Evolutionary conservation across 371 early-diverging fungal genomes (phyloP).

Genomic region (Mortierella sp.): DNA sequence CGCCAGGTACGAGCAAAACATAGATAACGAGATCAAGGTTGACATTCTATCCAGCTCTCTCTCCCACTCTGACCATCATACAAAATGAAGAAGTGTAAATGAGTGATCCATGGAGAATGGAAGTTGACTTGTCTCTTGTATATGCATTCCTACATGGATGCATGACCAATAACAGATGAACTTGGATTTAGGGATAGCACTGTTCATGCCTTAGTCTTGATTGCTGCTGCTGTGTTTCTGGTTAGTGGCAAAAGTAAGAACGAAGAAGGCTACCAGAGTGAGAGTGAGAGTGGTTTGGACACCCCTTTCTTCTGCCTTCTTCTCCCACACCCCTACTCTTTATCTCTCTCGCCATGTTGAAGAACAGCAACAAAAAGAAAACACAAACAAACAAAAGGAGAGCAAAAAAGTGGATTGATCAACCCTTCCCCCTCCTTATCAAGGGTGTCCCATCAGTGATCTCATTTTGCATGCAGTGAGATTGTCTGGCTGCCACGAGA

Average conservation of each 20-base stretch:
- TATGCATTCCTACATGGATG: background rate
- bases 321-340: background rate
- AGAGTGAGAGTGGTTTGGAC: background rate
- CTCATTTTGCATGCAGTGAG: background rate
- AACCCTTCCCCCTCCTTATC: background rate
- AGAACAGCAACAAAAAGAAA: background rate
- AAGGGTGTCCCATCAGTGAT: background rate
- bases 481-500: background rate
- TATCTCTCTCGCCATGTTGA: background rate
- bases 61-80: background rate
- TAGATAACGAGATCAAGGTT: constrained; percentile 9
- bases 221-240: background rate
- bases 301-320: background rate
- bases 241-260: background rate
- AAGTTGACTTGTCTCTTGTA: background rate
- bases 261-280: background rate
- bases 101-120: background rate
- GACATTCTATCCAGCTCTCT: background rate
- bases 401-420: background rate
- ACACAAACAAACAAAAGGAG: background rate
- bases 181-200: background rate
- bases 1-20: background rate
- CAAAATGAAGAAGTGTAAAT: background rate
- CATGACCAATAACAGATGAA: background rate
- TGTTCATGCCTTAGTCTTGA: background rate